phyloP scores from a whole-genome alignment of 202 grass and related monocot species.

The Panicum virgatum region DNA sequence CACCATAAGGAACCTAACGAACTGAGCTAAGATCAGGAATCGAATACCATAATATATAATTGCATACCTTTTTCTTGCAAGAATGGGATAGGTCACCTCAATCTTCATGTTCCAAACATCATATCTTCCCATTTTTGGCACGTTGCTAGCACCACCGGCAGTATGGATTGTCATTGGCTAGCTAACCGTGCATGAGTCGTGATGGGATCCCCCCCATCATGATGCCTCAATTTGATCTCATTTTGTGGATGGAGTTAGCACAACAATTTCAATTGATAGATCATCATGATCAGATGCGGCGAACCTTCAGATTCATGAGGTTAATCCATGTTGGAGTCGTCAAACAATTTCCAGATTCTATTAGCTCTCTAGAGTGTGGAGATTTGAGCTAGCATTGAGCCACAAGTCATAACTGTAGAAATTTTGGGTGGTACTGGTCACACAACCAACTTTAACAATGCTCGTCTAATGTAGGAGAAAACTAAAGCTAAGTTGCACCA shows the following conservation, averaged over 20 bases:
- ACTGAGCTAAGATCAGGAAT: no score
- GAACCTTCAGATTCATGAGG: background rate
- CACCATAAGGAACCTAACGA: no score
- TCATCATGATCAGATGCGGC: background rate
- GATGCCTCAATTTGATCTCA: background rate
- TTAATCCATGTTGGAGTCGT: background rate
- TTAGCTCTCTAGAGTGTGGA: background rate
- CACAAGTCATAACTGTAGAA: background rate
- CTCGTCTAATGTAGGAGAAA: conserved; percentile 27
- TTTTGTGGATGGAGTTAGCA: background rate
- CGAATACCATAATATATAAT: no score
- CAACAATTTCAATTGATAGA: background rate
- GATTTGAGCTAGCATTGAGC: background rate
- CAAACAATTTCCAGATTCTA: background rate
- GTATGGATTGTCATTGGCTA: no score
- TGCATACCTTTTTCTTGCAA: no score
- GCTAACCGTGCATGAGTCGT: no score
- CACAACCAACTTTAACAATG: background rate
- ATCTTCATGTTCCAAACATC: no score
- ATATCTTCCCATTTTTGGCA: no score
- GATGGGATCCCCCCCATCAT: no score
- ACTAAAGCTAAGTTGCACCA: background rate
- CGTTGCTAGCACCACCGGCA: no score
- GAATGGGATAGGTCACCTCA: no score
- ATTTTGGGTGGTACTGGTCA: background rate